Base-by-base conservation (phyloP, 208 protist species). In the Wallacemonas sp. region DNA sequence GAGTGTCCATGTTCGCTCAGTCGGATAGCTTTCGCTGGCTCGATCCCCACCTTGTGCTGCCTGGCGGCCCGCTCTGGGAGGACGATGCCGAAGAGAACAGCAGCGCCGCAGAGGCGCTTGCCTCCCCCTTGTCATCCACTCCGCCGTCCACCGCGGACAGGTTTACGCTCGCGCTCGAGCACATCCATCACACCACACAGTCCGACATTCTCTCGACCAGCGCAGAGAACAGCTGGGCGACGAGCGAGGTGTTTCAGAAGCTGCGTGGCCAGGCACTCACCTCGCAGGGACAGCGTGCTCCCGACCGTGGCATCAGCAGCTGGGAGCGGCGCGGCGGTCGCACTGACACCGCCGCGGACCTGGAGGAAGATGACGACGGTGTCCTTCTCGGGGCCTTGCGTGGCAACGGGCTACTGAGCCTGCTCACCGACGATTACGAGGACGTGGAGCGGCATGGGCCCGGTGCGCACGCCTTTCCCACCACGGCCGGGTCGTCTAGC, bases 21-120 rank as follows among this genome's bases (percentile, higher is more conserved):
- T 71, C 70, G 7, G 81, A 87, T 32, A 49, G 22, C 7, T 38
- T 80, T 46, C 54, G 65, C 45, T 87, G 81, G 81, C 77, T 76
- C 63, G 81, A 87, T 61, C 77, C 70, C 3, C 55, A 65, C 18
- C 39, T 87, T 14, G 55, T 87, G 7, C 65, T 70, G 28, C 48
- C 67, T 32, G 33, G 28, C 4, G 23, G 70, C 25, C 64, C 67
- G 1, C 49, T 82, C 20, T 62, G 67, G 46, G 59, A 64, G 14
- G 65, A 74, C 1, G 79, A 75, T 26, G 54, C 52, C 29, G 39
- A 12, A 0, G 64, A 57, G 25, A 26, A 44, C n/a, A 44, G 46
- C 45, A 12, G 59, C n/a, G 46, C 1, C 36, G 25, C 31, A 14
- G 46, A 41, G 0, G 36, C 36, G 14, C 36, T 41, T 14, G 66